Conservation (phyloP, 192 early-diverging fungal species). For the Backusella liffmaniae region DNA sequence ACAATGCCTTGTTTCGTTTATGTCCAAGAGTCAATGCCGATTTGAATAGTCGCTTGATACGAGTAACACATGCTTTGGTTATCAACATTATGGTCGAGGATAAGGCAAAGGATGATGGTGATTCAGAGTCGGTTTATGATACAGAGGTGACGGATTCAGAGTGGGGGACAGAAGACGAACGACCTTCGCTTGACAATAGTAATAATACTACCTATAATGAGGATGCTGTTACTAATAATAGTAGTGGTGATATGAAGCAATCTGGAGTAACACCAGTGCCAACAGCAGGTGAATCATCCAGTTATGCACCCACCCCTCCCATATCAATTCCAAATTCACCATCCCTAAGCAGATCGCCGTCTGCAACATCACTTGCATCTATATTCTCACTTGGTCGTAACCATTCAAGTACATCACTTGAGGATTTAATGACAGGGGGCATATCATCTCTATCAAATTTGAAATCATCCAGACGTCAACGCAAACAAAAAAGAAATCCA, state of each 20-base stretch:
- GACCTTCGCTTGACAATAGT: not conserved
- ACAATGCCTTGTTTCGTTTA: constrained; percentile 30
- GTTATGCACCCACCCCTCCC: not conserved
- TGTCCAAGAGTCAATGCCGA: constrained; percentile 33
- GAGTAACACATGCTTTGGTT: constrained; percentile 25
- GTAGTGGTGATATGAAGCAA: not conserved
- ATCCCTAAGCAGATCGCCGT: constrained; percentile 13
- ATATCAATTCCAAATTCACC: constrained; percentile 4
- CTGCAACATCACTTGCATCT: constrained; percentile 20
- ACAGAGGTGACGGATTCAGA: not conserved
- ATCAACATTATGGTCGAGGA: constrained; percentile 26
- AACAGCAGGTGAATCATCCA: not conserved
- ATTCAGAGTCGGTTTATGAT: constrained; percentile 1
- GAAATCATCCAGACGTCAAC: not conserved
- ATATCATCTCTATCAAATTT: not conserved
- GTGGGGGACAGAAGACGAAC: not conserved
- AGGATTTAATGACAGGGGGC: not conserved
- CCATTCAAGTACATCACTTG: not conserved
- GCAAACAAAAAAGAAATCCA: not conserved
- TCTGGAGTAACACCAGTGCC: not conserved
- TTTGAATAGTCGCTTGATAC: constrained; percentile 23
- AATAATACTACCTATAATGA: not conserved
- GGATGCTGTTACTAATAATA: not conserved
- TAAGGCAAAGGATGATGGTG: not conserved
- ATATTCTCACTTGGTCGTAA: constrained; percentile 11